Conservation (phyloP, 768 basidiomycete species). For the Termitomyces sp. region DNA sequence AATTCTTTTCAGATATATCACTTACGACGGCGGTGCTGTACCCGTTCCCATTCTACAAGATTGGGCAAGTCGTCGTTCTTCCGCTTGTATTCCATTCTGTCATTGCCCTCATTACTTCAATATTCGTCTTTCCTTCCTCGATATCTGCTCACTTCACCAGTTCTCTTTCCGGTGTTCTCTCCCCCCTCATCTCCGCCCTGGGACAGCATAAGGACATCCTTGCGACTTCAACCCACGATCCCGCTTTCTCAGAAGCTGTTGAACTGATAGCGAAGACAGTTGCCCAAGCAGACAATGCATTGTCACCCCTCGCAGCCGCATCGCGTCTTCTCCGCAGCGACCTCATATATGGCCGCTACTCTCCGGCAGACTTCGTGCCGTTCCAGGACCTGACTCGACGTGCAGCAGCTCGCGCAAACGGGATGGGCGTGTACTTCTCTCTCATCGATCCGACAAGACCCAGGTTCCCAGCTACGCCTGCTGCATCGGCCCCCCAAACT, state of each 20-base stretch:
- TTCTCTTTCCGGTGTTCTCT: conserved; percentile 41
- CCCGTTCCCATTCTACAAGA: conserved; percentile 60
- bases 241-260: conserved; percentile 29
- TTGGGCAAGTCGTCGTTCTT: conserved; percentile 48
- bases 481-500: conserved; percentile 26
- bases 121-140: conserved; percentile 58
- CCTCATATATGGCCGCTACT: conserved; percentile 54
- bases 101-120: conserved; percentile 44
- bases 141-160: conserved; percentile 55
- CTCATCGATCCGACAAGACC: conserved; percentile 61
- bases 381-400: conserved; percentile 47
- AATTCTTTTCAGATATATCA: conserved; percentile 42
- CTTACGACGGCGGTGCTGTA: conserved; percentile 54
- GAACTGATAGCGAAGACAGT: conserved; percentile 25
- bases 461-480: conserved; percentile 48
- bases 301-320: conserved; percentile 49
- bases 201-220: conserved; percentile 43
- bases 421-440: conserved; percentile 56
- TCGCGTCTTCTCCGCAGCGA: conserved; percentile 53
- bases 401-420: conserved; percentile 54
- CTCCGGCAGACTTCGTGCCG: conserved; percentile 47
- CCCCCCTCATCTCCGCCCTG: conserved; percentile 42
- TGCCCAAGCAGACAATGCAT: conserved; percentile 39
- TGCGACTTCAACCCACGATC: conserved; percentile 33
- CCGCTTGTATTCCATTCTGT: conserved; percentile 59